Base-by-base conservation (phyloP, 352 stramenopile genomes). In the Bremia lactucae region DNA sequence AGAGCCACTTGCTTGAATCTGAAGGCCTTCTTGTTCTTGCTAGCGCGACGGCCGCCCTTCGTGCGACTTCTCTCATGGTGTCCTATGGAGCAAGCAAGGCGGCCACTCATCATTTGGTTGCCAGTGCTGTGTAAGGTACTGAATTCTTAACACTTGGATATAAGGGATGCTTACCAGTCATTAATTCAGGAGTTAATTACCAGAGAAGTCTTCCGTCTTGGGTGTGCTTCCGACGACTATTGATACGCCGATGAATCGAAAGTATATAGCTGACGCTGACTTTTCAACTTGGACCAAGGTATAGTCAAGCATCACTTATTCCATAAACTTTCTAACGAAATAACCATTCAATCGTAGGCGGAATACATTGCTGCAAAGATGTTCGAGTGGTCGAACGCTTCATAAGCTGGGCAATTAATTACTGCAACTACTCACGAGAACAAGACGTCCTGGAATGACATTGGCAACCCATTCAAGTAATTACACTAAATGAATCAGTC, bases 1-100 rank as follows among this genome's bases (percentile, higher is more conserved):
- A 82, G 22, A 84, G 61, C 42, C 65, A 84, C 14, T 48, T 72
- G 35, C 47, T 95, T 29, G 60, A 59, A 5, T 58, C 69, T 4
- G 60, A 68, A 22, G 83, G 83, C 0, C 57, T 94, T 14, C 62
- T 95, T 14, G 76, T 94, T 14, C 56, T 95, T 18, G 94, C 81
- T 9, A 82, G 83, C 11, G 80, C 83, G 4, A 75, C 74, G 3
- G 80, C 83, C n/a, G 82, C 82, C 9, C 52, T 88, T 4, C 65
- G 81, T 40, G 67, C 63, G 4, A 90, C 83, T n/a, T 63, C 79
- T 42, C 72, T 62, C 16, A 94, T 95, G 78, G 62, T 88, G 14
- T 82, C 80, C 28, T 95, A 95, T 53, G 80, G 83, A 29, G 91
- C 90, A 28, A 88, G 49, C 65, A 95, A 95, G 52, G 78, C 72